phyloP scores from a whole-genome alignment of 441 rosid genomes.

The Jatropha multifida region DNA sequence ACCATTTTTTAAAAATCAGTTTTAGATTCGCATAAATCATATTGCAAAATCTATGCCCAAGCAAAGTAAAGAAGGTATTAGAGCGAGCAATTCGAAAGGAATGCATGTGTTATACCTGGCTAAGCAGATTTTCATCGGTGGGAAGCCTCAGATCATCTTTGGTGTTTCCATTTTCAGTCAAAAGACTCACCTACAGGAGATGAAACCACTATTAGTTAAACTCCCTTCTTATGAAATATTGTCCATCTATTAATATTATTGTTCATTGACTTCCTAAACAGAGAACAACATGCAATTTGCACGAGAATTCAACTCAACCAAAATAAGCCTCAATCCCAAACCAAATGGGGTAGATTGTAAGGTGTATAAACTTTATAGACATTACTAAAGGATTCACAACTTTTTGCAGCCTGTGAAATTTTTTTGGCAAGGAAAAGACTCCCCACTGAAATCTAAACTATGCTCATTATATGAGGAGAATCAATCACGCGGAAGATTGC shows the following conservation, averaged over 20 bases:
- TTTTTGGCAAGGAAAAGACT: neutral
- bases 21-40: too few species aligned
- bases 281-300: neutral
- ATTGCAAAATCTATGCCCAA: neutral
- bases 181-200: slow-evolving; percentile 65
- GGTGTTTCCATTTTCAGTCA: slow-evolving; percentile 80
- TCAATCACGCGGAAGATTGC: neutral
- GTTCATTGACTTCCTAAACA: neutral
- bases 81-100: neutral
- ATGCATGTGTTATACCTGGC: slow-evolving; percentile 39
- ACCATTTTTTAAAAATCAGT: too few species aligned
- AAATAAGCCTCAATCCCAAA: neutral
- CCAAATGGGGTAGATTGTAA: neutral
- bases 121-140: slow-evolving; percentile 69
- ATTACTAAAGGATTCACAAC: neutral
- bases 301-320: neutral
- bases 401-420: neutral
- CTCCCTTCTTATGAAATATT: neutral
- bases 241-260: neutral
- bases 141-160: slow-evolving; percentile 94
- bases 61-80: neutral
- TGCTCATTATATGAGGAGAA: neutral
- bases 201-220: neutral
- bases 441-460: neutral
- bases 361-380: too few species aligned